Conservation (phyloP, 345 rosid genomes). For the Zanthoxylum bungeanum region DNA sequence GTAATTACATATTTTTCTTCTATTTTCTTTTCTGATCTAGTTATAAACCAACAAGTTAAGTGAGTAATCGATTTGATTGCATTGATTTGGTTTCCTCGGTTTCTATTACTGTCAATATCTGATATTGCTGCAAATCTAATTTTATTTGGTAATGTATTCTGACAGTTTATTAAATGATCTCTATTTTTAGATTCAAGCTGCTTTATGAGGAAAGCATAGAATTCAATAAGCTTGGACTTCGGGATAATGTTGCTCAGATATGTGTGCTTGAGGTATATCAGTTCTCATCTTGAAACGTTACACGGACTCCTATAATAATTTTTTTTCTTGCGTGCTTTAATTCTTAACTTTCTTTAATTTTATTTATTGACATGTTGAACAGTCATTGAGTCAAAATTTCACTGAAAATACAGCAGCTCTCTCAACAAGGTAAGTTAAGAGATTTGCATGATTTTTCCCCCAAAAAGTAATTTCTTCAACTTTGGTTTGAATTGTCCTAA, state of each 20-base stretch:
- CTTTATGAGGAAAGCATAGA: slow-evolving; percentile 79
- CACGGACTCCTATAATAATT: neutral
- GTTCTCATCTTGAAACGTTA: slow-evolving; percentile 1
- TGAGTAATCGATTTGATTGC: neutral
- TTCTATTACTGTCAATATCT: neutral
- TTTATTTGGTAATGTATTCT: slow-evolving; percentile 17
- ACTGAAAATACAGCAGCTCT: slow-evolving; percentile 29
- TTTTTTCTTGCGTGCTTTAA: neutral
- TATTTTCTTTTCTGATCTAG: neutral
- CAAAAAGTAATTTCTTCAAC: neutral
- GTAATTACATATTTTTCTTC: neutral
- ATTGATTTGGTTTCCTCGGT: neutral
- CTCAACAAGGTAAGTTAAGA: slow-evolving; percentile 44
- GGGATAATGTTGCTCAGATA: slow-evolving; percentile 98
- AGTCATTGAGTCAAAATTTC: slow-evolving; percentile 40
- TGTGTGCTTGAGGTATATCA: slow-evolving; percentile 80
- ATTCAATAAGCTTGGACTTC: slow-evolving; percentile 76
- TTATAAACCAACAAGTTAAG: slow-evolving; percentile 1
- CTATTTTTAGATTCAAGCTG: slow-evolving; percentile 75
- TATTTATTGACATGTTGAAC: slow-evolving; percentile 16
- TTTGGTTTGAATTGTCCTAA: neutral
- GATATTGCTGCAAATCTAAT: neutral
- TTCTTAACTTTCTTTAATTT: neutral
- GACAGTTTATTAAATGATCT: slow-evolving; percentile 17
- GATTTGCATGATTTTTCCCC: neutral